Evolutionary conservation across 2,329 filamentous ascomycete species (phyloP).

Genomic region (Beauveria brongniartii): DNA sequence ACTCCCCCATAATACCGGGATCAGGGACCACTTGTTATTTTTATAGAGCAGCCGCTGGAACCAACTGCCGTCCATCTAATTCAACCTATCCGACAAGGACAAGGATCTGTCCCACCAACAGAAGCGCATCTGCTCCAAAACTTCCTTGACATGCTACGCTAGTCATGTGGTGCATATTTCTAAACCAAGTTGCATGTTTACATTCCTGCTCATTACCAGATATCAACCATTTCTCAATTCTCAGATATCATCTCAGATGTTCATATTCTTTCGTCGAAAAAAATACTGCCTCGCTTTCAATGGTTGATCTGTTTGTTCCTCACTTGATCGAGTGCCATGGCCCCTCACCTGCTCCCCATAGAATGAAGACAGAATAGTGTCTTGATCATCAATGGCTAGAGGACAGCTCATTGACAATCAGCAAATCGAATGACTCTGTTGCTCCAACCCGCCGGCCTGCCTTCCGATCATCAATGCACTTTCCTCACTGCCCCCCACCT

Average conservation of each 20-base stretch:
- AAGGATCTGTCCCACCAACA: background rate
- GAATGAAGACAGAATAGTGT: background rate
- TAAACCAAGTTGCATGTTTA: background rate
- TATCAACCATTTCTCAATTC: background rate
- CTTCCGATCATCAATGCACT: too few species aligned
- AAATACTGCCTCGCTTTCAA: background rate
- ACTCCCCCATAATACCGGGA: background rate
- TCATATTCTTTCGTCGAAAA: too few species aligned
- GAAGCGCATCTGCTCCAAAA: background rate
- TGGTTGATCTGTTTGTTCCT: background rate
- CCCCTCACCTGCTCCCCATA: background rate
- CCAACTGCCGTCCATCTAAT: background rate
- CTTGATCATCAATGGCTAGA: background rate
- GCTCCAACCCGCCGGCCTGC: too few species aligned
- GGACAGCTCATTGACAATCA: background rate
- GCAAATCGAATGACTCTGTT: too few species aligned
- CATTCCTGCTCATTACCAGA: background rate
- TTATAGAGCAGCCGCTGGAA: background rate
- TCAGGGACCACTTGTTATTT: background rate
- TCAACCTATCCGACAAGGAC: background rate
- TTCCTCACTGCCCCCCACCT: background rate
- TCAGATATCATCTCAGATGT: background rate
- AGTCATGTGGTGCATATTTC: background rate
- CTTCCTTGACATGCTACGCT: background rate
- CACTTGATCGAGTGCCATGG: background rate